Evolutionary conservation across 2,329 filamentous ascomycete species (phyloP).

Genomic region (Calonectria multiphialidica): DNA sequence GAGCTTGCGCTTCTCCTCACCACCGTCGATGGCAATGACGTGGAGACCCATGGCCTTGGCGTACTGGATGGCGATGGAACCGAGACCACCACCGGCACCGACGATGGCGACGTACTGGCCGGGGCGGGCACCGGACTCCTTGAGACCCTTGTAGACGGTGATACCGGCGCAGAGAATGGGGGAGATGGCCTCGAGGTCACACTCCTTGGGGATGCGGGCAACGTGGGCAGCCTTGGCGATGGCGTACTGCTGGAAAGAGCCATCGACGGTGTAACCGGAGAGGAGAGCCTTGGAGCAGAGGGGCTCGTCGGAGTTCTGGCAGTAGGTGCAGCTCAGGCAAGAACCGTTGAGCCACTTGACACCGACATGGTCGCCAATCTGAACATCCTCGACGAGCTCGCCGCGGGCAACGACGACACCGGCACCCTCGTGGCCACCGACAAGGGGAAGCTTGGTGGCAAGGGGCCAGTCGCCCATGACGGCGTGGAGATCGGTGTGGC

Average conservation of each 20-base stretch:
- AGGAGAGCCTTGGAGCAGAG: constrained; percentile 81
- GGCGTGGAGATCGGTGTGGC: constrained; percentile 86
- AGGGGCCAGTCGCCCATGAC: constrained; percentile 93
- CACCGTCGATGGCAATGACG: constrained; percentile 85
- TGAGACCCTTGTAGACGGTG: constrained; percentile 92
- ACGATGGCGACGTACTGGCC: constrained; percentile 87
- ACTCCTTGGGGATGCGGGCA: constrained; percentile 82
- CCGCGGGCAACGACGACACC: constrained; percentile 87
- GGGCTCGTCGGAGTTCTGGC: constrained; percentile 83
- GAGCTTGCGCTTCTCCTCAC: constrained; percentile 83
- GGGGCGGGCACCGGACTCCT: constrained; percentile 81
- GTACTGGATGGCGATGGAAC: constrained; percentile 85
- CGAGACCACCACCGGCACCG: constrained; percentile 87
- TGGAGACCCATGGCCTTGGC: constrained; percentile 90
- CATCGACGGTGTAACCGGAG: constrained; percentile 93
- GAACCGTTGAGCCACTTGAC: constrained; percentile 95
- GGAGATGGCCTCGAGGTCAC: constrained; percentile 80
- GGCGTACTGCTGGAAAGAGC: constrained; percentile 92
- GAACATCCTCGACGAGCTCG: constrained; percentile 79
- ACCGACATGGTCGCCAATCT: constrained; percentile 87
- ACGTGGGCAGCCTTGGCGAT: constrained; percentile 89
- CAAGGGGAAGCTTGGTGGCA: constrained; percentile 83
- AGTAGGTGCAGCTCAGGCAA: constrained; percentile 87
- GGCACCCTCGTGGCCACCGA: constrained; percentile 85
- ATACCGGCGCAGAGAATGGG: constrained; percentile 88